Evolutionary conservation across 345 rosid species (phyloP).

Genomic region (Atalantia buxifolia): DNA sequence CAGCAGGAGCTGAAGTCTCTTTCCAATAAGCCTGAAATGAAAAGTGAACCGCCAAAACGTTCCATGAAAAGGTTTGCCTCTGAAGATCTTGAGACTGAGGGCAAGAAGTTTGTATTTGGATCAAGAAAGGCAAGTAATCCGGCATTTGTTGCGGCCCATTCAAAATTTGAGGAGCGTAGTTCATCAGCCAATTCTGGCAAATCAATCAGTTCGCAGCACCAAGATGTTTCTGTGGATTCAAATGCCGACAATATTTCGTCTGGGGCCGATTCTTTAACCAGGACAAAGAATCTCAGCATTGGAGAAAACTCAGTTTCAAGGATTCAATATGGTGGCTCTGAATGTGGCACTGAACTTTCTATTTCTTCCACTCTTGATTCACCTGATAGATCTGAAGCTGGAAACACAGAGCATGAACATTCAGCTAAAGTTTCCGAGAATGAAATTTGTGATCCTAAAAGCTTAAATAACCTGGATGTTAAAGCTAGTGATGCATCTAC

Average conservation of each 20-base stretch:
- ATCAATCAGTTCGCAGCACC: constrained; percentile 33
- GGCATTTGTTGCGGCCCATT: constrained; percentile 63
- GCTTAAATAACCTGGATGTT: constrained; percentile 25
- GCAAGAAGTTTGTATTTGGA: constrained; percentile 35
- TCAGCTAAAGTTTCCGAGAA: constrained; percentile 38
- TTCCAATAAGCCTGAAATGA: constrained; percentile 36
- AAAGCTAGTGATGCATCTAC: constrained; percentile 32
- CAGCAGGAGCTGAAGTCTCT: constrained; percentile 23
- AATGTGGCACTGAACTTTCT: constrained; percentile 90
- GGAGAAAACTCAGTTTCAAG: constrained; percentile 33
- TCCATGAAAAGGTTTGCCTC: constrained; percentile 58
- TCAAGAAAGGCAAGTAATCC: constrained; percentile 61
- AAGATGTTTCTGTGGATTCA: constrained; percentile 39
- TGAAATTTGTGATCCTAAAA: constrained; percentile 25
- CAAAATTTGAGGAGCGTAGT: constrained; percentile 76
- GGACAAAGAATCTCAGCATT: constrained; percentile 24
- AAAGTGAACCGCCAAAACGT: constrained; percentile 49
- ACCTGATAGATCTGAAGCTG: constrained; percentile 64
- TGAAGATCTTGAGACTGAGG: constrained; percentile 46
- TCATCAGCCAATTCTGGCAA: constrained; percentile 38
- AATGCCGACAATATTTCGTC: constrained; percentile 32
- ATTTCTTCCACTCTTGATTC: constrained; percentile 88
- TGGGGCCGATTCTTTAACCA: constrained; percentile 20
- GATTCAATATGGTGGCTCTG: constrained; percentile 60
- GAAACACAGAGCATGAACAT: constrained; percentile 34